phyloP scores from a whole-genome alignment of 2,329 filamentous ascomycete species.

The Phyllosticta citribraziliensis region DNA sequence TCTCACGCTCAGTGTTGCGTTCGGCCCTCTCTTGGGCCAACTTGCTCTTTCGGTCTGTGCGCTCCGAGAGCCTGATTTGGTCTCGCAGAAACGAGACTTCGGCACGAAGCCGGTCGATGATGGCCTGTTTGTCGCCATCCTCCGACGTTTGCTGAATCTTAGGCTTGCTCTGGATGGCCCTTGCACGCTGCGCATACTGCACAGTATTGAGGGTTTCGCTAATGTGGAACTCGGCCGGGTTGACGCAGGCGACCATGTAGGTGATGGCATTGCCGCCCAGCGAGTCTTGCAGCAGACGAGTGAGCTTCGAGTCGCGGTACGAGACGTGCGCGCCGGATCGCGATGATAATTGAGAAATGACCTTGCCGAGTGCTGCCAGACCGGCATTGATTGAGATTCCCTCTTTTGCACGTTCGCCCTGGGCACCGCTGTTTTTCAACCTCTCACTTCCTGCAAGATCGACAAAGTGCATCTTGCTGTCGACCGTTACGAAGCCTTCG shows the following conservation, averaged over 20 bases:
- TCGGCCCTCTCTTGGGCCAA: conserved; percentile 61
- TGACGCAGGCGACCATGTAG: conserved; percentile 99
- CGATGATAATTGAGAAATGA: conserved; percentile 94
- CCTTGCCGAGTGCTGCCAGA: conserved; percentile 87
- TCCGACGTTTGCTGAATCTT: conserved; percentile 84
- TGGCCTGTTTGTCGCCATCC: conserved; percentile 84
- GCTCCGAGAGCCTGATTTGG: conserved; percentile 79
- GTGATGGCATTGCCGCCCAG: conserved; percentile 95
- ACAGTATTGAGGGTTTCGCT: conserved; percentile 97
- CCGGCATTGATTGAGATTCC: conserved; percentile 98
- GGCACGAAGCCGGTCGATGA: conserved; percentile 87
- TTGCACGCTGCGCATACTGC: conserved; percentile 86
- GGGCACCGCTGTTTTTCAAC: conserved; percentile 92
- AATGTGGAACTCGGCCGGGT: conserved; percentile 89
- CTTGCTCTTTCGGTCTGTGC: conserved; percentile 48
- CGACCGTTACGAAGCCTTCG: conserved; percentile 67
- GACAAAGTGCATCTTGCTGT: conserved; percentile 98
- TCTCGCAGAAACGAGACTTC: conserved; percentile 91
- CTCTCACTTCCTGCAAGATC: conserved; percentile 95
- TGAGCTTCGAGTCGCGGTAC: conserved; percentile 96
- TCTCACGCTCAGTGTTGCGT: conserved; percentile 72
- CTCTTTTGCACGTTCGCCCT: conserved; percentile 87
- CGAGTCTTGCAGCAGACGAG: conserved; percentile 88
- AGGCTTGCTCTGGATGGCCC: conserved; percentile 94
- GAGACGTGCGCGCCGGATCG: conserved; percentile 85